Evolutionary conservation across 2,329 filamentous ascomycete genomes (phyloP).

Genomic region (Teratosphaeria epicoccoides): DNA sequence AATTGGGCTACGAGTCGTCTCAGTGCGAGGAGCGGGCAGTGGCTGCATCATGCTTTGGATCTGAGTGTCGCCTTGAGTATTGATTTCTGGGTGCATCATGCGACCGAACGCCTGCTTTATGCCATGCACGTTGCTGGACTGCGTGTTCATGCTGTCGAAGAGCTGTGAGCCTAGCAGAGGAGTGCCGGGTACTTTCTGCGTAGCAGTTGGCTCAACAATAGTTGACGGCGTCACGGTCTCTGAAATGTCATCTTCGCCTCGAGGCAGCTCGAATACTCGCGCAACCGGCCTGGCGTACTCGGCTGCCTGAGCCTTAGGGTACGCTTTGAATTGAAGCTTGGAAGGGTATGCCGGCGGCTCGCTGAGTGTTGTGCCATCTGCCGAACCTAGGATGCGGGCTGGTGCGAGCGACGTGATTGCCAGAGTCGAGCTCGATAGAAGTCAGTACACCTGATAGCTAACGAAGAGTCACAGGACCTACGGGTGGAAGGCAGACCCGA

Average conservation of each 20-base stretch:
- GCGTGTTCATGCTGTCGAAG: slow-evolving; percentile 11
- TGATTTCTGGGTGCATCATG: slow-evolving; percentile 20
- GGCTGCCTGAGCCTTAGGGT: neutral
- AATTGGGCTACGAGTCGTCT: neutral
- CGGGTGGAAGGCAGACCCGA: slow-evolving; percentile 33
- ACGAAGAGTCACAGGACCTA: slow-evolving; percentile 10
- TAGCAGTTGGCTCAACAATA: neutral
- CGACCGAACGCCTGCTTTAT: slow-evolving; percentile 17
- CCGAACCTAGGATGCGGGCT: neutral
- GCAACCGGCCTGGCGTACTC: neutral
- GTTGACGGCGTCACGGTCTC: neutral
- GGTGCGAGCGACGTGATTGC: slow-evolving; percentile 11
- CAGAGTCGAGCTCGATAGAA: slow-evolving; percentile 8
- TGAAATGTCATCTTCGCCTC: neutral
- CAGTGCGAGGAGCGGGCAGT: neutral
- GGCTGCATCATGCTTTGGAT: slow-evolving; percentile 8
- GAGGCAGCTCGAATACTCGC: neutral
- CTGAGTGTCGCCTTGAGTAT: slow-evolving; percentile 26
- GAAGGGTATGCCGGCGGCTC: neutral
- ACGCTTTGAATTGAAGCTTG: neutral
- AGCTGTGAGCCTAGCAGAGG: neutral
- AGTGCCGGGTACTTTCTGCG: neutral
- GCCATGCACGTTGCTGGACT: slow-evolving; percentile 11
- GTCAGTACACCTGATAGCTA: neutral
- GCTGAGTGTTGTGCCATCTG: neutral